phyloP scores from a whole-genome alignment of 2,329 filamentous ascomycete species.

The Calonectria ilicicola region DNA sequence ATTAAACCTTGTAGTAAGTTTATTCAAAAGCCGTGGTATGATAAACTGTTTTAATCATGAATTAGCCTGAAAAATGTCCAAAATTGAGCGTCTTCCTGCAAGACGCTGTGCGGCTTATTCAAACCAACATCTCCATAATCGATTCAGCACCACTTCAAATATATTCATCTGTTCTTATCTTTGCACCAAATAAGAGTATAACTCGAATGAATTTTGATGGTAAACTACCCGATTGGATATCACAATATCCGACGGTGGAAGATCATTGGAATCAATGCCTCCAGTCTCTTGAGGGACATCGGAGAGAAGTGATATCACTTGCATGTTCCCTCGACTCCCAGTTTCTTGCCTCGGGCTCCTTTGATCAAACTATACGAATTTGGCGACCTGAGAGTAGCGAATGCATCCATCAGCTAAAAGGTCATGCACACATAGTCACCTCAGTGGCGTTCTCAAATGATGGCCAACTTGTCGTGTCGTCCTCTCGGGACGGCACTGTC shows the following conservation, averaged over 20 bases:
- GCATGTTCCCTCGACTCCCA: neutral
- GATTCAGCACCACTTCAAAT: constrained; percentile 8
- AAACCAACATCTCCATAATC: neutral
- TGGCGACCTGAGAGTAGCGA: neutral
- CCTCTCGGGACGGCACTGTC: neutral
- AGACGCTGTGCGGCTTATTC: neutral
- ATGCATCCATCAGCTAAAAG: neutral
- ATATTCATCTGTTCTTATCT: constrained; percentile 8
- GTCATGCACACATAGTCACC: neutral
- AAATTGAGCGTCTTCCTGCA: neutral
- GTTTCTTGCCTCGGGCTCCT: neutral
- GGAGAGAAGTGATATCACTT: neutral
- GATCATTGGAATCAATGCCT: neutral
- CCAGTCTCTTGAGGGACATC: neutral
- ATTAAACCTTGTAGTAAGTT: neutral
- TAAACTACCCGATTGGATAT: neutral
- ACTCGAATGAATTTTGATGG: neutral
- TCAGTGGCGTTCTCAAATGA: neutral
- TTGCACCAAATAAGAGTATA: neutral
- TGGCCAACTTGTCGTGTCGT: neutral
- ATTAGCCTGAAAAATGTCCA: neutral
- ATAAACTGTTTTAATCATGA: neutral
- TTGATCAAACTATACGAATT: neutral
- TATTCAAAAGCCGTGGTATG: no score
- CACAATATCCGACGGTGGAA: neutral